Conservation (phyloP, 495 filamentous ascomycete species). For the Aspergillus bridgeri region DNA sequence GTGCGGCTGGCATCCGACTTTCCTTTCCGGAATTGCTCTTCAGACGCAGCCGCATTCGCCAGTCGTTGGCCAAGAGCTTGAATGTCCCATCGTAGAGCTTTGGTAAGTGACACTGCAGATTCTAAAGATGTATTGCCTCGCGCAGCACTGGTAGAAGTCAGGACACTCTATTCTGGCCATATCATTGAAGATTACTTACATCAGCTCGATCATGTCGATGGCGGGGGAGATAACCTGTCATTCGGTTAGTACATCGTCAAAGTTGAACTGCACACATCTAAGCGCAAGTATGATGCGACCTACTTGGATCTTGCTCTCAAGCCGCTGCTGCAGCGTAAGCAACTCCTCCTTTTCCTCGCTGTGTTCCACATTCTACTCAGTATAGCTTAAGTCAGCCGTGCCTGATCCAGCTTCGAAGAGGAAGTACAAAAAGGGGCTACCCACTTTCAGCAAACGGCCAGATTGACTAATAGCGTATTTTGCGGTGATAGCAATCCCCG, state of each 20-base stretch:
- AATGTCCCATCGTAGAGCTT: constrained; percentile 83
- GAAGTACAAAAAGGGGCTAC: constrained; percentile 2
- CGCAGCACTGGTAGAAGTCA: constrained; percentile 57
- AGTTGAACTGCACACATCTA: background rate
- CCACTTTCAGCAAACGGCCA: constrained; percentile 72
- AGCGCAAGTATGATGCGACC: constrained; percentile 12
- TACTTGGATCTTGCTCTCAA: constrained; percentile 82
- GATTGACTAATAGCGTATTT: constrained; percentile 82
- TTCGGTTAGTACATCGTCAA: constrained; percentile 1
- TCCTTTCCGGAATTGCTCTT: constrained; percentile 54
- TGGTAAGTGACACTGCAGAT: constrained; percentile 81
- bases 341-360: constrained; percentile 70
- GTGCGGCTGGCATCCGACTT: constrained; percentile 47
- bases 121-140: constrained; percentile 94
- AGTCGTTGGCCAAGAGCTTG: constrained; percentile 77
- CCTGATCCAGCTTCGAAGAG: background rate
- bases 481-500: constrained; percentile 85
- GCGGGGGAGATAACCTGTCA: constrained; percentile 80
- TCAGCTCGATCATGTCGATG: constrained; percentile 91
- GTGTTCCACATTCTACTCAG: constrained; percentile 56
- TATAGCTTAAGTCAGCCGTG: constrained; percentile 9
- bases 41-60: constrained; percentile 62
- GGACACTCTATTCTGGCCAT: background rate
- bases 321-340: constrained; percentile 62
- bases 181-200: constrained; percentile 47